A percentile compares a stretch with the other conserved stretches of the same genome.
phyloP scores from a whole-genome alignment of 1,284 basidiomycete species.

The Cryptococcus depauperatus region DNA sequence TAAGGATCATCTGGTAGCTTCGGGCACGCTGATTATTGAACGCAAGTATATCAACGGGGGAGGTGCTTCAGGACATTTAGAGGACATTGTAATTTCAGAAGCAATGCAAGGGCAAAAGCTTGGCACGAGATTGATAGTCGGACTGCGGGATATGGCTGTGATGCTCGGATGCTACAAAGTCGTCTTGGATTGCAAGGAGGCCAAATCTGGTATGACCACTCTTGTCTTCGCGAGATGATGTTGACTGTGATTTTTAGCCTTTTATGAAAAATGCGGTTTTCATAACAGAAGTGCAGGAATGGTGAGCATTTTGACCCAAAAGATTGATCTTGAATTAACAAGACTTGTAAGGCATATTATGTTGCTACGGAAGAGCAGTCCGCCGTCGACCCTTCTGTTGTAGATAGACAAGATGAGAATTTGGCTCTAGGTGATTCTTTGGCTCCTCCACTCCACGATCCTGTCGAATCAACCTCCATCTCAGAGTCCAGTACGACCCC shows the following conservation, averaged over 20 bases:
- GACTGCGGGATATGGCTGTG: conserved; percentile 70
- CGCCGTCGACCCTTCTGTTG: conserved; percentile 4
- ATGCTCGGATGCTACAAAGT: conserved; percentile 82
- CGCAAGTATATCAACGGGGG: conserved; percentile 81
- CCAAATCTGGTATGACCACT: conserved; percentile 69
- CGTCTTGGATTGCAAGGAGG: conserved; percentile 84
- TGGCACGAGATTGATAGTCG: conserved; percentile 74
- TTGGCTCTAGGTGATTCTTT: not conserved
- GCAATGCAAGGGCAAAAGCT: conserved; percentile 72
- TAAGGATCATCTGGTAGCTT: conserved; percentile 72
- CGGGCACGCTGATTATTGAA: conserved; percentile 79
- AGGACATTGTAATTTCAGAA: conserved; percentile 88
- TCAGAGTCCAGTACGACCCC: not conserved
- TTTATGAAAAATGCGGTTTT: conserved; percentile 89
- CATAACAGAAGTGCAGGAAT: conserved; percentile 14
- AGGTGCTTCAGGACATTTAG: conserved; percentile 81
- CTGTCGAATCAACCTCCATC: not conserved
- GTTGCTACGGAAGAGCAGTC: not conserved
- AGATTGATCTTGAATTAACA: too few species aligned
- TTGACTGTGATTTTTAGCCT: conserved; percentile 53
- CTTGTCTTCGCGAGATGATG: conserved; percentile 31
- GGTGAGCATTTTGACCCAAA: not conserved
- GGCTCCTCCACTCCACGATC: not conserved
- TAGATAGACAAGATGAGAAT: too few species aligned
- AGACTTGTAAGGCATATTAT: not conserved